Conservation (phyloP, 23 red algal species). For the Agarophyton chilense region DNA sequence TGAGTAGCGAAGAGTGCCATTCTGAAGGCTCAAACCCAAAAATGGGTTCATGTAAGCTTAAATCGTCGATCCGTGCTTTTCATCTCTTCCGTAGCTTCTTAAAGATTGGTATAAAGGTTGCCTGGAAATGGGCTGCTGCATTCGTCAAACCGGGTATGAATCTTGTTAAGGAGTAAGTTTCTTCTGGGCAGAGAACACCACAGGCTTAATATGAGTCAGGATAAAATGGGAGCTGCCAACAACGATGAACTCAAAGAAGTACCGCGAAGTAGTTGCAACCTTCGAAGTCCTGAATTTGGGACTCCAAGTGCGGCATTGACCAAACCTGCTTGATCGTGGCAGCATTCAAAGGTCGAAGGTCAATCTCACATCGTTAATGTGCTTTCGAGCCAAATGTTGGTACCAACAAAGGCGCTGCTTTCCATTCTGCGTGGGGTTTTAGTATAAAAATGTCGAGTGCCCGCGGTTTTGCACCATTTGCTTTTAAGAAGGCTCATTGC, state of each 20-base stretch:
- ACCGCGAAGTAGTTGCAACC: conserved; percentile 21
- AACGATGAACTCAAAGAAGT: conserved; percentile 11
- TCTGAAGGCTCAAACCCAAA: too few species aligned
- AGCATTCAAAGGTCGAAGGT: conserved; percentile 10
- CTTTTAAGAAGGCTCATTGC: conserved; percentile 17
- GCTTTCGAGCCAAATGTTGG: conserved; percentile 17
- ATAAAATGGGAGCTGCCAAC: conserved; percentile 34
- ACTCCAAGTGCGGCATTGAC: conserved; percentile 56
- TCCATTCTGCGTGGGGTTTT: conserved; percentile 3
- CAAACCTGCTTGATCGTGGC: conserved; percentile 9
- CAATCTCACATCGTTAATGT: conserved; percentile 13
- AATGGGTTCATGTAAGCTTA: conserved; percentile 10
- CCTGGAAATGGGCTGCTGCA: conserved; percentile 32
- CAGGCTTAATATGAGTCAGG: conserved; percentile 23
- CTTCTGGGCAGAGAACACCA: conserved; percentile 14
- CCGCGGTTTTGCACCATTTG: background rate
- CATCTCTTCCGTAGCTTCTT: background rate
- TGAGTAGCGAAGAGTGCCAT: too few species aligned
- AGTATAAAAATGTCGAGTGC: background rate
- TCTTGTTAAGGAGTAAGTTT: background rate
- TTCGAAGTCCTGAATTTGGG: conserved; percentile 25
- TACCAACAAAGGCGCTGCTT: conserved; percentile 22
- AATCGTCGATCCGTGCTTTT: conserved; percentile 63
- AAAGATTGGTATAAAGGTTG: background rate
- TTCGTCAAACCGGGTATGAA: conserved; percentile 25